These are phyloP conservation scores for Scleromitrula shiraiana DNA, from an alignment of 2,329 filamentous ascomycete species.

Conservation along the genomic window DNA sequence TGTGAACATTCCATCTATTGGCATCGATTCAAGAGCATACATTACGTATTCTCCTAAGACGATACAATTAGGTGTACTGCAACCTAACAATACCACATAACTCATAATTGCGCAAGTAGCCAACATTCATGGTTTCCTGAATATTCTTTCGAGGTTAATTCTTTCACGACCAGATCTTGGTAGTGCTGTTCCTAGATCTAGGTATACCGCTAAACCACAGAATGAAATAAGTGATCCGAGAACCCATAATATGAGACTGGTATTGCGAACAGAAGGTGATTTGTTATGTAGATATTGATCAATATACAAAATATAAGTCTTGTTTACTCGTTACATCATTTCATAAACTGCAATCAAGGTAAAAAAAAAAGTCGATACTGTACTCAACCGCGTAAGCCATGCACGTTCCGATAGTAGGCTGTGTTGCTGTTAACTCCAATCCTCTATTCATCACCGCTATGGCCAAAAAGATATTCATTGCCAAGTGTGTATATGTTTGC, in stretches of 20 bases:
- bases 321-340: too few species aligned
- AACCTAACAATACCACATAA: constrained; percentile 42
- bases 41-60: constrained; percentile 45
- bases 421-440: too few species aligned
- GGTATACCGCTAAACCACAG: constrained; percentile 38
- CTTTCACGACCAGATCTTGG: constrained; percentile 43
- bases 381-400: too few species aligned
- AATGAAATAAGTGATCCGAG: constrained; percentile 39
- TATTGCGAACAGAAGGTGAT: too few species aligned
- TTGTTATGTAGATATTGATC: too few species aligned
- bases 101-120: constrained; percentile 46
- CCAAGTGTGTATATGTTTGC: too few species aligned
- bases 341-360: too few species aligned
- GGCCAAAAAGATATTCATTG: too few species aligned
- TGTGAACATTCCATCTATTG: constrained; percentile 42
- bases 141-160: constrained; percentile 47
- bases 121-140: constrained; percentile 41
- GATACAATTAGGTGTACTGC: constrained; percentile 44
- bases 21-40: constrained; percentile 35
- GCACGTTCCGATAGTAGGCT: too few species aligned
- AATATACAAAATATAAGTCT: too few species aligned
- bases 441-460: too few species aligned
- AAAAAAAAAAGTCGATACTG: too few species aligned
- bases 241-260: constrained; percentile 46
- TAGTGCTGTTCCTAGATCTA: constrained; percentile 39